Evolutionary conservation across 148 eudicot genomes (phyloP), one percentile per base, ranked within the genome.

Genomic region (Nepenthes gracilis): DNA sequence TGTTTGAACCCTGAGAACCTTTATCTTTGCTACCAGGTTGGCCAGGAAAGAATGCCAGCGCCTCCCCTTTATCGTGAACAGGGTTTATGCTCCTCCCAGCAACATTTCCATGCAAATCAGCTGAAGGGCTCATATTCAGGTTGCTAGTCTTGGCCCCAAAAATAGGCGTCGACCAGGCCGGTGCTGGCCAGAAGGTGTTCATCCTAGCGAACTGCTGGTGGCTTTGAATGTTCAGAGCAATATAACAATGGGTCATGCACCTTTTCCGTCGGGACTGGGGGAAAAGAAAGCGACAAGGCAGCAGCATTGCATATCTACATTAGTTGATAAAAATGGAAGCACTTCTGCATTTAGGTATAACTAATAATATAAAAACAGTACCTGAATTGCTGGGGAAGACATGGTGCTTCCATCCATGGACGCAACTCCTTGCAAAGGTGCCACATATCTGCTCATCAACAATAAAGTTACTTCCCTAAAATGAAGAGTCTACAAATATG

Each of bases 371-470:
- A 23, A 23, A 23, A 23, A 23, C 23, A 23, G 12, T 72, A 88
- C 96, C 91, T 84, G 99, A 49, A 86, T 60, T 38, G 89, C 79
- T n/a, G 91, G 62, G 57, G 99, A 72, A 59, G 97, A 62, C 73
- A 85, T 78, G n/a, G 85, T 45, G 70, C 69, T 75, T 45, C 87
- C 97, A 66, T 89, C 97, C 89, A 89, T 80, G 35, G 99, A 77
- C 48, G 86, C 87, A 75, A 89, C 95, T 72, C 99, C 97, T 86
- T 86, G 99, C 67, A 94, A 63, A 49, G 99, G 96, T 55, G 96
- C 86, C 81, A 94, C 80, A 61, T 89, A 93, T 68, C 97, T 93
- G 87, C 57, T 45, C 58, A 64, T 56, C 68, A 71, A 67, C 35
- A 50, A 59, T 35, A 47, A 35, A 35, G 52, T 58, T 33, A 55